These are phyloP conservation scores for Lachnellula suecica DNA, from an alignment of 2,329 filamentous ascomycete genomes.

Conservation along the genomic window DNA sequence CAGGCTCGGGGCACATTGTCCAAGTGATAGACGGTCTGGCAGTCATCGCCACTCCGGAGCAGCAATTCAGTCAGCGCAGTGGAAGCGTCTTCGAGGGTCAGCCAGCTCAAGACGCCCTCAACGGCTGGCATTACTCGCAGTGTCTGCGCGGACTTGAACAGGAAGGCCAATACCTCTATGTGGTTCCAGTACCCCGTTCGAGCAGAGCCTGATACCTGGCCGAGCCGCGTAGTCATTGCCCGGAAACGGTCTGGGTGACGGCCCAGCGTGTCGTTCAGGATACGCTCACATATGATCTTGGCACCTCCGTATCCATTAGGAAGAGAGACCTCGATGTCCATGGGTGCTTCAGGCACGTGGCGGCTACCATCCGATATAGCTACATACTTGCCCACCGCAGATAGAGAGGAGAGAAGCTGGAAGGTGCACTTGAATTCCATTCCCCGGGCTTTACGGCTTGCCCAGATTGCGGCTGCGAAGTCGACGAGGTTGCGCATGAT, in stretches of 20 bases:
- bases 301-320: constrained; percentile 49
- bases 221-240: constrained; percentile 42
- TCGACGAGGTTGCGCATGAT: constrained; percentile 45
- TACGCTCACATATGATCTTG: constrained; percentile 48
- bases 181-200: constrained; percentile 52
- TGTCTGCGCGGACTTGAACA: constrained; percentile 49
- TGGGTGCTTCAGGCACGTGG: constrained; percentile 40
- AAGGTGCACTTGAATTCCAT: not conserved
- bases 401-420: not conserved
- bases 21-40: not conserved
- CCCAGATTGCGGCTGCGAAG: constrained; percentile 33
- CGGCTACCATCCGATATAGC: not conserved
- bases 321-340: constrained; percentile 39
- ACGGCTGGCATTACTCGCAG: constrained; percentile 41
- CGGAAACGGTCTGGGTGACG: constrained; percentile 40
- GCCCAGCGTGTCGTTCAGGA: constrained; percentile 46
- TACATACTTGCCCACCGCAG: not conserved
- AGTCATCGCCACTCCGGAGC: not conserved
- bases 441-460: not conserved
- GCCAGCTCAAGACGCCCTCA: constrained; percentile 27
- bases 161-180: constrained; percentile 47
- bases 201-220: constrained; percentile 50
- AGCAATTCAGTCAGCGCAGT: not conserved
- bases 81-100: not conserved
- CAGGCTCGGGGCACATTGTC: not conserved